Conservation (phyloP, 2,329 filamentous ascomycete species). For the Calonectria pauciramosa region DNA sequence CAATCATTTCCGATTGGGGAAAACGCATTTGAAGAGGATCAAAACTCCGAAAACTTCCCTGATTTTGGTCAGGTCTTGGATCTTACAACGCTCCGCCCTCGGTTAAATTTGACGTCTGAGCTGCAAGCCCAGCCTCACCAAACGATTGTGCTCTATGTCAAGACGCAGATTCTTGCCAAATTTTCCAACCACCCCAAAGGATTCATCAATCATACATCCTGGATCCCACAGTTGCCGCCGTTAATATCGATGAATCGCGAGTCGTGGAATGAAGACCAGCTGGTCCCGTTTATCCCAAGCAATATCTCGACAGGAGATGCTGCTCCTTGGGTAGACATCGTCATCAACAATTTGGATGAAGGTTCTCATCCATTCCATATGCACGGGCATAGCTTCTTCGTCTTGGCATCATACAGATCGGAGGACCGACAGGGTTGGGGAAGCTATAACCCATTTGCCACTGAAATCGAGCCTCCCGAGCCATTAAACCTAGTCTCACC, state of each 20-base stretch:
- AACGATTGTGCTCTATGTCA: background rate
- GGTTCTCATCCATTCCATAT: constrained; percentile 63
- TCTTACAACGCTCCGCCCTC: background rate
- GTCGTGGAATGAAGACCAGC: background rate
- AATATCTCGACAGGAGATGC: constrained; percentile 42
- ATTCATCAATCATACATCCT: constrained; percentile 12
- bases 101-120: background rate
- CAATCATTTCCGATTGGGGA: background rate
- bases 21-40: too few relatives aligned
- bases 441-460: constrained; percentile 1
- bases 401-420: constrained; percentile 42
- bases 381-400: constrained; percentile 71
- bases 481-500: background rate
- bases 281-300: constrained; percentile 5
- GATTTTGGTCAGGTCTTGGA: background rate
- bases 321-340: constrained; percentile 65
- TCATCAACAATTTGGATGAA: constrained; percentile 73
- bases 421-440: background rate
- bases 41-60: background rate
- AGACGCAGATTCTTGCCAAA: background rate
- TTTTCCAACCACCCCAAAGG: background rate
- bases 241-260: background rate
- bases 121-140: background rate
- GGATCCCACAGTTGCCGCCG: background rate
- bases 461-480: background rate